A percentile compares a stretch with the other conserved stretches of the same genome.
These are phyloP conservation scores for Penicillium sumatraense DNA, from an alignment of 2,329 filamentous ascomycete species.

Conservation along the genomic window DNA sequence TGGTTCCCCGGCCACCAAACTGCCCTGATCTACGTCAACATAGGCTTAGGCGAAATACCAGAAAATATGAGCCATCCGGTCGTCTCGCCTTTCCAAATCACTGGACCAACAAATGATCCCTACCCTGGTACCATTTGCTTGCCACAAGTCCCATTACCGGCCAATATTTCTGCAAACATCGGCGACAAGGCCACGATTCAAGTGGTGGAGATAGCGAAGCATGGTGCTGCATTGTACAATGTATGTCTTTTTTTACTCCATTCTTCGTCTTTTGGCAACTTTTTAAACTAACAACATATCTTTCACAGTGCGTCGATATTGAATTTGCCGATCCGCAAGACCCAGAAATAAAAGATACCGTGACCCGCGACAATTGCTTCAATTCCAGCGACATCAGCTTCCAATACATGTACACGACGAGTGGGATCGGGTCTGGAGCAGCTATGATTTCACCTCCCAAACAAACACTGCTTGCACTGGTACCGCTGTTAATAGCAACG, in stretches of 20 bases:
- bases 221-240: constrained; percentile 82
- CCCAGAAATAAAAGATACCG: constrained; percentile 60
- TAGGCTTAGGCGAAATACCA: constrained; percentile 82
- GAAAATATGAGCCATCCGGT: constrained; percentile 86
- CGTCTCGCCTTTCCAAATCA: constrained; percentile 78
- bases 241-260: constrained; percentile 54
- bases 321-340: constrained; percentile 83
- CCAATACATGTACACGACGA: constrained; percentile 68
- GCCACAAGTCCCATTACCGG: constrained; percentile 83
- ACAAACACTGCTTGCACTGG: constrained; percentile 22
- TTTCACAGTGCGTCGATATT: constrained; percentile 83
- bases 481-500: constrained; percentile 32
- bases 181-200: constrained; percentile 95
- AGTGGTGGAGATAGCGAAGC: constrained; percentile 78
- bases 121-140: constrained; percentile 89
- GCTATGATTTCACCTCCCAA: constrained; percentile 21
- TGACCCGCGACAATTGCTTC: constrained; percentile 84
- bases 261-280: too few relatives aligned
- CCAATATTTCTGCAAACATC: constrained; percentile 68
- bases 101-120: constrained; percentile 79
- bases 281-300: background rate
- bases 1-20: constrained; percentile 91
- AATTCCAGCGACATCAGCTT: constrained; percentile 81
- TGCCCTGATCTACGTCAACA: constrained; percentile 86
- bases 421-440: constrained; percentile 31